A percentile compares a stretch with the other conserved stretches of the same genome.
Evolutionary conservation across 495 filamentous ascomycete genomes (phyloP).

Genomic region (Pyronema domesticum): DNA sequence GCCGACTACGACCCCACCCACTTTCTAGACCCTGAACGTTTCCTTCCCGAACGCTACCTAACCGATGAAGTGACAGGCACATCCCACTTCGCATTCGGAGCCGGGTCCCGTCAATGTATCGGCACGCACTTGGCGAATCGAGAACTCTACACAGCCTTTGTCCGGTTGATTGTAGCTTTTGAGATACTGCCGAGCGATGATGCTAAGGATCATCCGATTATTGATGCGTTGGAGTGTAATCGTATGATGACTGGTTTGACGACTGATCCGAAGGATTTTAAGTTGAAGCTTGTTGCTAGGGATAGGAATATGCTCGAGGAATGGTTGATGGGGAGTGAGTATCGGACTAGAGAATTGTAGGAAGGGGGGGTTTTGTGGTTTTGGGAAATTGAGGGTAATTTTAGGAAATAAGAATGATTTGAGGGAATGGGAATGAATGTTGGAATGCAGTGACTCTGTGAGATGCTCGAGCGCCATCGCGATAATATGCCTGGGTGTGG

Average conservation of each 20-base stretch:
- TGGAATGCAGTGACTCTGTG: too few relatives aligned
- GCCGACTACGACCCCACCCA: slow-evolving; percentile 50
- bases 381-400: too few relatives aligned
- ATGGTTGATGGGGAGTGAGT: slow-evolving; percentile 40
- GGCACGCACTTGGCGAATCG: slow-evolving; percentile 52
- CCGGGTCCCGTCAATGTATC: slow-evolving; percentile 55
- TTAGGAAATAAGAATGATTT: too few relatives aligned
- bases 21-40: slow-evolving; percentile 41
- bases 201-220: slow-evolving; percentile 9
- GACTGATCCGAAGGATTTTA: slow-evolving; percentile 54
- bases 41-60: slow-evolving; percentile 50
- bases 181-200: slow-evolving; percentile 30
- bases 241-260: slow-evolving; percentile 45
- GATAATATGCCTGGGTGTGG: too few relatives aligned
- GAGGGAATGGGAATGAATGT: too few relatives aligned
- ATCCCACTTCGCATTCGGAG: slow-evolving; percentile 53
- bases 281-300: slow-evolving; percentile 35
- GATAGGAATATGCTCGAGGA: slow-evolving; percentile 29
- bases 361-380: too few relatives aligned
- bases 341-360: slow-evolving; percentile 40
- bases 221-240: slow-evolving; percentile 48
- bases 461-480: too few relatives aligned
- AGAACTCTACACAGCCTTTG: slow-evolving; percentile 48
- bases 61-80: slow-evolving; percentile 31
- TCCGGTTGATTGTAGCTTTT: slow-evolving; percentile 52